Evolutionary conservation across 495 filamentous ascomycete species (phyloP), one percentile per base, ranked within the genome.

Genomic region (Lichina pygmaea): DNA sequence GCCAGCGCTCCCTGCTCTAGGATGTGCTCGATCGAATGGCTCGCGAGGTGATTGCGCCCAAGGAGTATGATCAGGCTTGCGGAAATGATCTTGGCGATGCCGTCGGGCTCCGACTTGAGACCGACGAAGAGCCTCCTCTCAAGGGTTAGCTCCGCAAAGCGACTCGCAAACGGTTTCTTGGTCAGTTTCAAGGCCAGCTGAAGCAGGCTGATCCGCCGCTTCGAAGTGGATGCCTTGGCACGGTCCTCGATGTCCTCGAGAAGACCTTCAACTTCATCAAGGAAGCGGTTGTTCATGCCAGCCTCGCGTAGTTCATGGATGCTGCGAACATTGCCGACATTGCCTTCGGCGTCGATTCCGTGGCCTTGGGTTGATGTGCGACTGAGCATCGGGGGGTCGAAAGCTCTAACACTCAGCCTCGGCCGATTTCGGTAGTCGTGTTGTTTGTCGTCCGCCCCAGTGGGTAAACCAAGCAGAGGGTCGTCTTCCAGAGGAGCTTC

Each of bases 281-380:
- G 60, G 47, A 91, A 85, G 15, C 84, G 77, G 43, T 73, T 76
- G 56, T 86, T 91, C 17, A 76, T 75, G 7, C 89, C 89, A 37
- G 83, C 75, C 50, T 83, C 78, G 49, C 85, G 70, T 40, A 97
- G 65, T 56, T 97, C 89, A 54, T 95, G 85, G 34, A 94, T 79
- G 50, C 76, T 89, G 43, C 78, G 72, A 47, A 93, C 75, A 44
- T 70, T 62, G 11, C 65, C 67, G 40, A 66, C 62, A 30, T 66
- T 67, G 31, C 65, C 55, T 32, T 58, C 60, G 6, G 67, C 66
- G 11, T 69, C n/a, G 76, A 72, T 12, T 68, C 66, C 66, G 9
- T 44, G 24, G 9, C 37, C 42, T n/a, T 43, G 45, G 32, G 10
- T 11, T 12, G 40, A 45, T 13, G 32, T 41, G 17, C 31, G 45